A percentile compares a stretch with the other conserved stretches of the same genome.
Evolutionary conservation across 306 rosid genomes (phyloP).

Genomic region (Fagus sylvatica): DNA sequence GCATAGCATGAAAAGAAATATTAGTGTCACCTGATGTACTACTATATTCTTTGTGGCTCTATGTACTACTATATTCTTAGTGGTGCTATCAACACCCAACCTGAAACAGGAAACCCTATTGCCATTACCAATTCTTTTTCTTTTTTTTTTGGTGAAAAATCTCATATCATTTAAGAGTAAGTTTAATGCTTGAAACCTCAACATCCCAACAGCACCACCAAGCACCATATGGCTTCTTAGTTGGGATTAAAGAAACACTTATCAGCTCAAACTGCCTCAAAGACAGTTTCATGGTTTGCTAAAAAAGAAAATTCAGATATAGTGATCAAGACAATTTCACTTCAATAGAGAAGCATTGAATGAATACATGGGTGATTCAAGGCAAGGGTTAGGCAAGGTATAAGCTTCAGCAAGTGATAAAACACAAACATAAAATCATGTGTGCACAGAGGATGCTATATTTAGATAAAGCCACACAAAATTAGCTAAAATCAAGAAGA

Average conservation of each 20-base stretch:
- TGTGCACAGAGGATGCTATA: neutral
- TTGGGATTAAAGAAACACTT: neutral
- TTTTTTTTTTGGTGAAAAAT: neutral
- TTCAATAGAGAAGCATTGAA: neutral
- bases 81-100: neutral
- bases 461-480: neutral
- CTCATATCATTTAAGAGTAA: neutral
- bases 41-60: neutral
- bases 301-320: neutral
- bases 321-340: neutral
- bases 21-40: constrained; percentile 13
- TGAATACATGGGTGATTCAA: neutral
- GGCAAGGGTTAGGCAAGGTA: neutral
- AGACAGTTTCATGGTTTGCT: neutral
- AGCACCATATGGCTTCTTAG: neutral
- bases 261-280: neutral
- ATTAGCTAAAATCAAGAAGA: neutral
- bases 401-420: neutral
- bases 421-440: neutral
- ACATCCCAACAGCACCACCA: neutral
- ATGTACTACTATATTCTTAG: neutral
- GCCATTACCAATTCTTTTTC: neutral
- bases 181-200: neutral
- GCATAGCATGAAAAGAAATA: constrained; percentile 23
- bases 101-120: neutral